Evolutionary conservation across 2,329 filamentous ascomycete species (phyloP), one percentile per base, ranked within the genome.

Genomic region (Cytospora schulzeri): DNA sequence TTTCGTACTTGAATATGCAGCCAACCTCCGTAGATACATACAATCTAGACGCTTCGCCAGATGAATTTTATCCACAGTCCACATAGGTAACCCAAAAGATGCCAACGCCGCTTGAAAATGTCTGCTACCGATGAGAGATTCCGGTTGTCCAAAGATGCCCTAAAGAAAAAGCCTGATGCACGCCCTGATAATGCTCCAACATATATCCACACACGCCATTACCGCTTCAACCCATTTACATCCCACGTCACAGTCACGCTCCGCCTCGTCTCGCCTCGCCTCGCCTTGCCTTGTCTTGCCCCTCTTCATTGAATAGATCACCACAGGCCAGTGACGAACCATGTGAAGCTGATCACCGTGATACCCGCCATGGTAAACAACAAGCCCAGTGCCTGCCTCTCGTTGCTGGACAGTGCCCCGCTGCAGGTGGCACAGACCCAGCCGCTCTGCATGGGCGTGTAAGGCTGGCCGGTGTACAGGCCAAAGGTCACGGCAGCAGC

Each of bases 301-400:
- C 45, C 31, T 45, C 26, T 53, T 26, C 31, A 45, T 15, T 14
- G 12, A 24, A 38, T 8, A 17, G 8, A 53, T 62, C n/a, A 67
- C 61, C 61, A 67, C 50, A 85, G 71, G 2, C 86, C 85, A 28
- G 78, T 78, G 45, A 88, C 84, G 69, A 88, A 88, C 85, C 85
- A 88, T 33, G 85, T 88, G 68, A 89, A 88, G 72, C 83, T 85
- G 33, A 85, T 68, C 4, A 88, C 76, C 1, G 86, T 88, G 52
- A 86, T 72, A 35, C 83, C 57, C 69, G 81, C 80, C 82, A 88
- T 87, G 15, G 78, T 76, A 57, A 85, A 53, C 41, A 82, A 81
- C 63, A 87, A 79, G 7, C 79, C 77, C 11, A 87, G 41, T 1
- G 82, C 81, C 51, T 79, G 78, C 66, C 73, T 74, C 66, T 85